Percentiles rank a stretch among this genome's conserved stretches.
Evolutionary conservation across 768 basidiomycete species (phyloP).

Genomic region (Trametes cubensis): DNA sequence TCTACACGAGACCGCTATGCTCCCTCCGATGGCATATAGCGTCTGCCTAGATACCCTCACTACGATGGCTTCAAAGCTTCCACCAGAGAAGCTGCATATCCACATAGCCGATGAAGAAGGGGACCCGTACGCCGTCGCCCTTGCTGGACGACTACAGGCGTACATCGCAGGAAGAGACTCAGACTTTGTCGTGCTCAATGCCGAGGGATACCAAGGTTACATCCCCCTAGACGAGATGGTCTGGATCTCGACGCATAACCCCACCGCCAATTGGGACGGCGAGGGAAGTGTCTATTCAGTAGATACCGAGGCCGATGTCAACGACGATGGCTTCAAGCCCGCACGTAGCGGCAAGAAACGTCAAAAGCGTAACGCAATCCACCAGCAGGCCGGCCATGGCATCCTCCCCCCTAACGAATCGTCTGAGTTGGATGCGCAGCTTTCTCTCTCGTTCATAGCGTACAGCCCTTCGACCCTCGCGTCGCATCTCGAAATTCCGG

Average conservation of each 20-base stretch:
- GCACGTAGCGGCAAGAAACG: constrained; percentile 57
- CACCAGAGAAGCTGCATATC: constrained; percentile 43
- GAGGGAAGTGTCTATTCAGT: constrained; percentile 19
- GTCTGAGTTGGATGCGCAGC: constrained; percentile 32
- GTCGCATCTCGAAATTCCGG: constrained; percentile 64
- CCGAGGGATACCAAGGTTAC: constrained; percentile 77
- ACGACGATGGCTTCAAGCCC: constrained; percentile 60
- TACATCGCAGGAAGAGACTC: constrained; percentile 83
- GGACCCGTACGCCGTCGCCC: constrained; percentile 82
- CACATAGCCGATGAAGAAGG: constrained; percentile 83
- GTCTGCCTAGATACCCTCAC: constrained; percentile 61
- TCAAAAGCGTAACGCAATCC: constrained; percentile 39
- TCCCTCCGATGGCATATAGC: constrained; percentile 67
- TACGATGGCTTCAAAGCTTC: constrained; percentile 23
- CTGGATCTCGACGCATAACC: constrained; percentile 45
- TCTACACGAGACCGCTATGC: constrained; percentile 69
- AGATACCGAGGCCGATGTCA: constrained; percentile 37
- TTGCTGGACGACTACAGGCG: constrained; percentile 71
- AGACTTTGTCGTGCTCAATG: constrained; percentile 78
- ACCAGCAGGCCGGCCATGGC: constrained; percentile 30
- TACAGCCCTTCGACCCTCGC: constrained; percentile 69
- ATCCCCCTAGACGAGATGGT: constrained; percentile 76
- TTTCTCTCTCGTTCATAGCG: constrained; percentile 55
- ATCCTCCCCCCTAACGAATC: constrained; percentile 54
- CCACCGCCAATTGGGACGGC: constrained; percentile 23